Percentiles rank a stretch among this genome's conserved stretches.
Evolutionary conservation across 345 rosid species (phyloP).

Genomic region (Trapa incisa): DNA sequence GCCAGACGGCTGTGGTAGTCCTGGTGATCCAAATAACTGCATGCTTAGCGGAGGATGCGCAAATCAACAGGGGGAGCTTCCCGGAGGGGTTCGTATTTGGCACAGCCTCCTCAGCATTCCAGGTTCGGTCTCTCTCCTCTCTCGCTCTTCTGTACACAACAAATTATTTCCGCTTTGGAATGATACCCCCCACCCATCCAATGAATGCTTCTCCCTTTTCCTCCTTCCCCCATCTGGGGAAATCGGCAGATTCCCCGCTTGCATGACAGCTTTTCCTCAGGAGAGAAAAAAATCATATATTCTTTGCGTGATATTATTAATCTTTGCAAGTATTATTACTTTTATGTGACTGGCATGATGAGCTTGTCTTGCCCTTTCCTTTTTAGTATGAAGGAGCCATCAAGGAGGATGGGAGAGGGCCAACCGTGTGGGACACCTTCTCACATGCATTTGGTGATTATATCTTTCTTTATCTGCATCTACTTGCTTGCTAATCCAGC

Average conservation of each 20-base stretch:
- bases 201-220: too few species aligned
- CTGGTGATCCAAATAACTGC: conserved; percentile 4
- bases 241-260: too few species aligned
- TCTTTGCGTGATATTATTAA: too few species aligned
- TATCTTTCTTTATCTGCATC: background rate
- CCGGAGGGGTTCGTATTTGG: conserved; percentile 55
- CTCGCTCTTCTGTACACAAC: background rate
- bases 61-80: conserved; percentile 32
- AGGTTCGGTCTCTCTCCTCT: conserved; percentile 22
- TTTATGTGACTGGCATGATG: background rate
- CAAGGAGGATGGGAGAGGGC: conserved; percentile 77
- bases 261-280: too few species aligned
- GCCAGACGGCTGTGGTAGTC: background rate
- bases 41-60: conserved; percentile 7
- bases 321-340: too few species aligned
- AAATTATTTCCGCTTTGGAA: too few species aligned
- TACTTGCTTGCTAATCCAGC: too few species aligned
- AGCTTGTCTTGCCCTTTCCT: background rate
- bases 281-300: too few species aligned
- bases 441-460: conserved; percentile 50
- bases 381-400: conserved; percentile 84
- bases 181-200: too few species aligned
- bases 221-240: too few species aligned
- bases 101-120: conserved; percentile 67
- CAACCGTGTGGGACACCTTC: conserved; percentile 71